Evolutionary conservation across 176 grass and related monocot species (phyloP).

Genomic region (Avena atlantica): DNA sequence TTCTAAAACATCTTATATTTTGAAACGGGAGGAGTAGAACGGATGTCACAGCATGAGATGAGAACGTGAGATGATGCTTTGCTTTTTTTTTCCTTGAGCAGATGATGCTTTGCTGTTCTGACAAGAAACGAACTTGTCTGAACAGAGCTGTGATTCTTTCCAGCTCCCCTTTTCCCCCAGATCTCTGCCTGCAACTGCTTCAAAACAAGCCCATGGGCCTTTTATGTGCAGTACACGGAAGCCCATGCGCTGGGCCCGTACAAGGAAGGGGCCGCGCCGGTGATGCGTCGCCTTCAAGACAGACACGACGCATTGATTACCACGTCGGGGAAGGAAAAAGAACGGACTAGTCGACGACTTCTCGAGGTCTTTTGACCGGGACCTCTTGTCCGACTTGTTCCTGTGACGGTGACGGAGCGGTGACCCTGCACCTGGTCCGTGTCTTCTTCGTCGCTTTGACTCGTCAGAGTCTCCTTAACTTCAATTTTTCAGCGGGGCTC

Average conservation of each 20-base stretch:
- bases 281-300: neutral
- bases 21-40: too few relatives aligned
- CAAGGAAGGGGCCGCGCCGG: neutral
- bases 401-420: neutral
- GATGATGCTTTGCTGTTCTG: neutral
- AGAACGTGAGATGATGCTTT: neutral
- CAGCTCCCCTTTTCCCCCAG: too few relatives aligned
- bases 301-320: neutral
- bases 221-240: neutral
- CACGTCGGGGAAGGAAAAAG: neutral
- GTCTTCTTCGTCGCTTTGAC: neutral
- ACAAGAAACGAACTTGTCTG: neutral
- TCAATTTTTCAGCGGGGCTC: neutral
- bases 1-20: too few relatives aligned
- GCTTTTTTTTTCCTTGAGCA: neutral
- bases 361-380: neutral
- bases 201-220: neutral
- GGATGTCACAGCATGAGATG: neutral
- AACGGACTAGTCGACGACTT: neutral
- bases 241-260: neutral
- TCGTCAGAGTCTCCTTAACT: neutral
- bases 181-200: too few relatives aligned
- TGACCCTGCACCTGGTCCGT: neutral
- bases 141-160: neutral
- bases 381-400: neutral